Evolutionary conservation across 306 rosid species (phyloP), one percentile per base, ranked within the genome.

Genomic region (Cercis canadensis): DNA sequence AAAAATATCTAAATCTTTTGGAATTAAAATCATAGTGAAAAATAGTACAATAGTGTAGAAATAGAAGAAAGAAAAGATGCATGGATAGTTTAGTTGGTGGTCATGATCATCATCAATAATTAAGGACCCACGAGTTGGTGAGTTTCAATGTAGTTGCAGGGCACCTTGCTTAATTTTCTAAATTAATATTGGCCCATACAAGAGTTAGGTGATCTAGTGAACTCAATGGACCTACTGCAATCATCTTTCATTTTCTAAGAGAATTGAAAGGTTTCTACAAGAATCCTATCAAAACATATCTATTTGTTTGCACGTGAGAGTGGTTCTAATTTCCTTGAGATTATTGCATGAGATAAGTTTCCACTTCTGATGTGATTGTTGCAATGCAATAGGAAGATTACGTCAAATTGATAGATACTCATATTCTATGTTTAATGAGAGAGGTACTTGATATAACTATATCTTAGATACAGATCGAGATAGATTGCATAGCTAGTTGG

Each of bases 61-160:
- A 4, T 43, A 11, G 14, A 3, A 9, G n/a, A 43, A 4, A 43
- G n/a, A 12, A 43, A 43, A 12, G 19, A 10, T 73, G 62, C 56
- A 60, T 43, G 70, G 65, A 44, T 62, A 57, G 33, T 40, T 4
- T 15, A 65, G 77, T 57, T 45, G 39, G 57, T 67, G 47, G 59
- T 51, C 19, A 16, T 55, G 9, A 24, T 50, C 62, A 24, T 4
- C 9, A 9, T 11, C 15, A 62, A 80, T 80, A 11, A 74, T 74
- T 45, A 11, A 70, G 83, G 89, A 53, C 85, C 92, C 80, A 81
- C 87, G 11, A 74, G 72, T 79, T 70, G 80, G 67, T 71, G 77
- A 80, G 80, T 80, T 75, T 57, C 29, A 65, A 78, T 78, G 72
- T 60, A 72, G 65, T 68, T 41, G 73, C 36, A 50, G 19, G 64